Conservation (phyloP, 1,139 yeast genomes). For the Geotrichum cucujoidarum region DNA sequence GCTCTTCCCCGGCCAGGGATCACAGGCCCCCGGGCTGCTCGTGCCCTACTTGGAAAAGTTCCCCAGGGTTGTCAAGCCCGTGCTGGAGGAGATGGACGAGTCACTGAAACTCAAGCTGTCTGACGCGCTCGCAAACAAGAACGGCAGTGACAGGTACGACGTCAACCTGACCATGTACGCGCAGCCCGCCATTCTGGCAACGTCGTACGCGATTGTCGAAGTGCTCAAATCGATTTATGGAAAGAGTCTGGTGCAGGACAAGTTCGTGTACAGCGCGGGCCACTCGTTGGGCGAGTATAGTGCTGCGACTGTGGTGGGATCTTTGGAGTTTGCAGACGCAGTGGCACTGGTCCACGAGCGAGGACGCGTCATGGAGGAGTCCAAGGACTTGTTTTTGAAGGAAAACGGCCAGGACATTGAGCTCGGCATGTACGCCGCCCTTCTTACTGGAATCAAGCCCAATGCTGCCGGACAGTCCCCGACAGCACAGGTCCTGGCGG, state of each 20-base stretch:
- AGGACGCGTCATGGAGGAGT: slow-evolving; percentile 49
- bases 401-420: slow-evolving; percentile 33
- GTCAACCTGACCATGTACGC: slow-evolving; percentile 47
- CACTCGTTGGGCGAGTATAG: slow-evolving; percentile 64
- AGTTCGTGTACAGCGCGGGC: slow-evolving; percentile 41
- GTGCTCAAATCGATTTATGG: slow-evolving; percentile 32
- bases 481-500: slow-evolving; percentile 2
- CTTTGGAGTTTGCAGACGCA: slow-evolving; percentile 42
- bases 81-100: slow-evolving; percentile 35
- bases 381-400: slow-evolving; percentile 24
- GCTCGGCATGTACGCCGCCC: slow-evolving; percentile 28
- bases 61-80: slow-evolving; percentile 27
- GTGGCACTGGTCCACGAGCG: slow-evolving; percentile 48
- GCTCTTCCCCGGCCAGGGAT: slow-evolving; percentile 41
- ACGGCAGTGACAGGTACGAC: slow-evolving; percentile 19
- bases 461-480: not conserved
- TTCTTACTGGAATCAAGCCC: slow-evolving; percentile 23
- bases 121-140: slow-evolving; percentile 26
- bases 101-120: slow-evolving; percentile 31
- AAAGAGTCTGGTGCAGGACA: slow-evolving; percentile 25
- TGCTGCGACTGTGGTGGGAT: slow-evolving; percentile 46
- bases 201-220: slow-evolving; percentile 42
- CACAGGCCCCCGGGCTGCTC: slow-evolving; percentile 38
- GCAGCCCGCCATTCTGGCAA: slow-evolving; percentile 56
- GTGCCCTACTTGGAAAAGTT: slow-evolving; percentile 25